phyloP scores from a whole-genome alignment of 2,329 filamentous ascomycete species.

The Tolypocladium ophioglossoides region DNA sequence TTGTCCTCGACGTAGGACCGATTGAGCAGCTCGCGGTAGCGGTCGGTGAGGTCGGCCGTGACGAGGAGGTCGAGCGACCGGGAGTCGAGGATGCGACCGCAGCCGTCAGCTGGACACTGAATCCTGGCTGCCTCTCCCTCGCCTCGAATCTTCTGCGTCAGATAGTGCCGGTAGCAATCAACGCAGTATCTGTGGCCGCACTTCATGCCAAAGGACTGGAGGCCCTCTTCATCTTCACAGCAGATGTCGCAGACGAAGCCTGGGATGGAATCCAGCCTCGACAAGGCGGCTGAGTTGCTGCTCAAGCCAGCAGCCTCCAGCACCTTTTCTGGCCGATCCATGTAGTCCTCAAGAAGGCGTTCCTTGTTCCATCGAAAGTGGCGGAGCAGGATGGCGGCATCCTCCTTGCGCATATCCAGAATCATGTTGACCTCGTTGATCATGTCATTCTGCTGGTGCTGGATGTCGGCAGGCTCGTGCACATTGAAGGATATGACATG shows the following conservation, averaged over 20 bases:
- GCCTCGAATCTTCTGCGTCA: slow-evolving; percentile 85
- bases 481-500: slow-evolving; percentile 84
- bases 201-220: slow-evolving; percentile 86
- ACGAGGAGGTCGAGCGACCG: slow-evolving; percentile 74
- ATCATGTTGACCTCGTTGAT: slow-evolving; percentile 87
- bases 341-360: slow-evolving; percentile 86
- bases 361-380: slow-evolving; percentile 96
- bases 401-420: slow-evolving; percentile 78
- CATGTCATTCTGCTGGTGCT: slow-evolving; percentile 74
- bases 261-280: slow-evolving; percentile 58
- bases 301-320: slow-evolving; percentile 78
- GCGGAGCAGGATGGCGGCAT: slow-evolving; percentile 80
- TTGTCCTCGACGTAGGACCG: slow-evolving; percentile 96
- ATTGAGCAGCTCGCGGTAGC: slow-evolving; percentile 80
- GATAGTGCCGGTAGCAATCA: slow-evolving; percentile 84
- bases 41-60: slow-evolving; percentile 38
- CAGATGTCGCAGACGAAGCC: slow-evolving; percentile 93
- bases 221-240: slow-evolving; percentile 71
- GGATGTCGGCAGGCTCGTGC: slow-evolving; percentile 68
- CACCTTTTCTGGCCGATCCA: slow-evolving; percentile 74
- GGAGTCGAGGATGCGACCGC: slow-evolving; percentile 83
- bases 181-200: slow-evolving; percentile 92
- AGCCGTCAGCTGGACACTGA: slow-evolving; percentile 81
- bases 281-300: slow-evolving; percentile 47
- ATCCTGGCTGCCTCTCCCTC: slow-evolving; percentile 94